Evolutionary conservation across 768 basidiomycete genomes (phyloP), one percentile per base, ranked within the genome.

Genomic region (Hydnomerulius pinastri): DNA sequence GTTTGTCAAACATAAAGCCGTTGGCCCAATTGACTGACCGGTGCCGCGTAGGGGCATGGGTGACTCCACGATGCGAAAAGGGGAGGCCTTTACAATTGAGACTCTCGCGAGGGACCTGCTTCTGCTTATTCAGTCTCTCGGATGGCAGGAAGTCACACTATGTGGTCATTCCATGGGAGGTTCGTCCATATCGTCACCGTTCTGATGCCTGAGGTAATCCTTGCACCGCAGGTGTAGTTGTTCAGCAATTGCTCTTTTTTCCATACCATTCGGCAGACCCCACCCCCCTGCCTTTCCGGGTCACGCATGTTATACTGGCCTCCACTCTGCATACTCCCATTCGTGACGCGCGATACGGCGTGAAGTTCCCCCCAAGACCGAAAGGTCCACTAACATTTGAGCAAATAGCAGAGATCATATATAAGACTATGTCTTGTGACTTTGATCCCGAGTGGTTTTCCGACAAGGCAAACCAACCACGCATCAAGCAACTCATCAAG

Each of bases 121-220:
- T 8, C 62, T 56, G 37, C 68, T 80, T n/a, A 53, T 79, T 9
- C 50, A 61, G 17, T 54, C 58, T 40, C 51, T 80, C 15, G 57
- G 63, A 15, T 79, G 77, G 76, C 70, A 65, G 46, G 60, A 75
- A 40, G 50, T 80, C 23, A 64, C 72, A 7, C 54, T 80, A 7
- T 76, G 77, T 46, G 78, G 77, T 4, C 78, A 72, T 60, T 80
- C 78, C 2, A 78, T 80, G 78, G 78, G 78, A 46, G 78, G 78
- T 77, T 54, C 46, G 67, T 53, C 23, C 25, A 8, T 17, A n/a
- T 35, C 33, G 6, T 17, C 27, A 15, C 13, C 18, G 4, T 20
- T 41, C 10, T 8, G 15, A 18, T 18, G 4, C 25, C 9, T 20
- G 8, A 13, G 28, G 46, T 27, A 21, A 47, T 30, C 12, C 41